Conservation (phyloP, 2,329 filamentous ascomycete species). For the Pseudopithomyces chartarum region DNA sequence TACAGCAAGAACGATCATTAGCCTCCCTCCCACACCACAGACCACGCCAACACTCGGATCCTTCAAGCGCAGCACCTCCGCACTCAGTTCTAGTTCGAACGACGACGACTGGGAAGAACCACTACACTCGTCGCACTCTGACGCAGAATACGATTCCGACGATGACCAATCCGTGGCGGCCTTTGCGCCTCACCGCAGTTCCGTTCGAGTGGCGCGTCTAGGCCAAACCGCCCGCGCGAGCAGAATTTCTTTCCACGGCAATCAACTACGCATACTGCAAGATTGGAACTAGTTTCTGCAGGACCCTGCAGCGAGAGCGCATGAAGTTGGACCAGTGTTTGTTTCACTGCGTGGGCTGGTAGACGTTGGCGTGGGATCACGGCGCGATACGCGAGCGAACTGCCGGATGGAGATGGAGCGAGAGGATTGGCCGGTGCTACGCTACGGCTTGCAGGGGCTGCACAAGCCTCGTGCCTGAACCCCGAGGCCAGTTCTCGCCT, state of each 20-base stretch:
- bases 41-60: conserved; percentile 1
- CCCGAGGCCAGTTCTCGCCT: neutral
- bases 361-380: neutral
- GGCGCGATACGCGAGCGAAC: neutral
- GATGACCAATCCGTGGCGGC: conserved; percentile 6
- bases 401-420: neutral
- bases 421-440: neutral
- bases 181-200: conserved; percentile 2
- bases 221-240: conserved; percentile 12
- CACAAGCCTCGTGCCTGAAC: conserved; percentile 1
- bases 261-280: conserved; percentile 7
- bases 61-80: conserved; percentile 10
- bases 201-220: conserved; percentile 3
- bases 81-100: conserved; percentile 15
- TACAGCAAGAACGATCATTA: conserved; percentile 1
- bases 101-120: conserved; percentile 16
- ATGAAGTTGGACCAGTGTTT: neutral
- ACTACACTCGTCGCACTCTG: conserved; percentile 15
- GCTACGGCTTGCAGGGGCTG: neutral
- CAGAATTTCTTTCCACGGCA: conserved; percentile 14
- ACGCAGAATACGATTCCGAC: conserved; percentile 11
- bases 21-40: conserved; percentile 11
- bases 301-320: neutral
- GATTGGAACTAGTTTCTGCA: neutral
- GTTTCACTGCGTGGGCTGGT: neutral